Conservation (phyloP, 345 rosid genomes). For the Melastoma malabathricum region DNA sequence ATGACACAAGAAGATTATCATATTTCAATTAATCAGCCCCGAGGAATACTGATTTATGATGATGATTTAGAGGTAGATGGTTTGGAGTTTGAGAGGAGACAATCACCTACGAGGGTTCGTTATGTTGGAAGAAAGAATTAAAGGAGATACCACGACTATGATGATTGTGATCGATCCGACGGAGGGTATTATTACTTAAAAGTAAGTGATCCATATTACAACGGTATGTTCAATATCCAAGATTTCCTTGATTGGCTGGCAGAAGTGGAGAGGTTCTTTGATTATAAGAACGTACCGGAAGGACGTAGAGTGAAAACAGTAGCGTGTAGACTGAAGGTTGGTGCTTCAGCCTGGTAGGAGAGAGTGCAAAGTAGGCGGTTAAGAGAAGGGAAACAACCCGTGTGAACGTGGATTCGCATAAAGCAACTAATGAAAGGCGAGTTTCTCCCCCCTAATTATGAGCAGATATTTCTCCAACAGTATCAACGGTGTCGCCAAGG, state of each 20-base stretch:
- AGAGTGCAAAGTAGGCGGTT: not conserved
- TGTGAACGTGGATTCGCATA: not conserved
- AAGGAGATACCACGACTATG: no score
- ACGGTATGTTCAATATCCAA: not conserved
- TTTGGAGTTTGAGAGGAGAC: no score
- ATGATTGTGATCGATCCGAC: no score
- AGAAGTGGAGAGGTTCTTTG: constrained; percentile 2
- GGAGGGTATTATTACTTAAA: not conserved
- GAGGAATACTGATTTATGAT: no score
- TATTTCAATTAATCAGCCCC: no score
- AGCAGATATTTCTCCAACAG: not conserved
- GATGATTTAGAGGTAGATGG: no score
- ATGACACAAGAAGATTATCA: no score
- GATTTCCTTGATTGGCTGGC: constrained; percentile 8
- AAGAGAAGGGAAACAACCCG: not conserved
- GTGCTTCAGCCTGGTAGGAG: constrained; percentile 8
- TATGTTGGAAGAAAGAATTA: no score
- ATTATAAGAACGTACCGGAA: not conserved
- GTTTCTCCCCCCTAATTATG: constrained; percentile 5
- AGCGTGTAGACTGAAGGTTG: not conserved
- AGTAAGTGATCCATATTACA: constrained; percentile 1
- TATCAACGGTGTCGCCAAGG: not conserved
- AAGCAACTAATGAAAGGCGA: not conserved
- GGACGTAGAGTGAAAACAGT: not conserved
- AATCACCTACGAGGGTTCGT: no score